phyloP scores from a whole-genome alignment of 202 grass and related monocot species.

The Zizania palustris region DNA sequence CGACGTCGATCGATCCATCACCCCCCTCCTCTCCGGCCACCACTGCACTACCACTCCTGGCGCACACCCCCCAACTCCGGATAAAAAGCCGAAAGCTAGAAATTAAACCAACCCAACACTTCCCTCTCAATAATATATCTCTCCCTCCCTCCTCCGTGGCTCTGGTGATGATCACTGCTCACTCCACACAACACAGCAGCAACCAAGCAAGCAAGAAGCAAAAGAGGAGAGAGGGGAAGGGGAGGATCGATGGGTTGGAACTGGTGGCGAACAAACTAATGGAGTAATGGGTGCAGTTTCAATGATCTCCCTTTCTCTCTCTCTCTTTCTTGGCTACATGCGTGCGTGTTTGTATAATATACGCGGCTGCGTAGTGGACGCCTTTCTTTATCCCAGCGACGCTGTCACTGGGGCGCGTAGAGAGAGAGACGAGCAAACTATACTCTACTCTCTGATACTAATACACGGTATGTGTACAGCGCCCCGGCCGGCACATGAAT shows the following conservation, averaged over 20 bases:
- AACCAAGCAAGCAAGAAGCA: neutral
- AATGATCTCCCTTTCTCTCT: slow-evolving; percentile 21
- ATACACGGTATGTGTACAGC: neutral
- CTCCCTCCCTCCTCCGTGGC: slow-evolving; percentile 1
- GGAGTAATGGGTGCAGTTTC: slow-evolving; percentile 68
- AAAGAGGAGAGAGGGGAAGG: neutral
- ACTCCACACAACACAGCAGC: neutral
- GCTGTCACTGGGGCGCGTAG: slow-evolving; percentile 43
- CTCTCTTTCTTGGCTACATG: slow-evolving; percentile 16
- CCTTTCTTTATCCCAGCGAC: slow-evolving; percentile 44
- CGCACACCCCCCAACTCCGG: slow-evolving; percentile 18
- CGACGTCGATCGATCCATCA: slow-evolving; percentile 29
- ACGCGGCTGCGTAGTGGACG: slow-evolving; percentile 32
- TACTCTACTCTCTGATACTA: neutral
- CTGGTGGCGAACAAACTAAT: slow-evolving; percentile 55
- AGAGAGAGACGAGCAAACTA: no score
- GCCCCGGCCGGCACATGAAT: neutral
- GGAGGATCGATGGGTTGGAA: slow-evolving; percentile 33
- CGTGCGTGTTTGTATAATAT: slow-evolving; percentile 39
- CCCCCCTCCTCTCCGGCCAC: neutral
- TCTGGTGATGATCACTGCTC: slow-evolving; percentile 28
- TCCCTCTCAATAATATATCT: slow-evolving; percentile 44
- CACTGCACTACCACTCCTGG: slow-evolving; percentile 27
- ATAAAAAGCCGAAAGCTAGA: slow-evolving; percentile 48
- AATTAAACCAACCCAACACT: slow-evolving; percentile 39